phyloP scores from a whole-genome alignment of 139 green algal species.

The Chlamydomonas applanata region DNA sequence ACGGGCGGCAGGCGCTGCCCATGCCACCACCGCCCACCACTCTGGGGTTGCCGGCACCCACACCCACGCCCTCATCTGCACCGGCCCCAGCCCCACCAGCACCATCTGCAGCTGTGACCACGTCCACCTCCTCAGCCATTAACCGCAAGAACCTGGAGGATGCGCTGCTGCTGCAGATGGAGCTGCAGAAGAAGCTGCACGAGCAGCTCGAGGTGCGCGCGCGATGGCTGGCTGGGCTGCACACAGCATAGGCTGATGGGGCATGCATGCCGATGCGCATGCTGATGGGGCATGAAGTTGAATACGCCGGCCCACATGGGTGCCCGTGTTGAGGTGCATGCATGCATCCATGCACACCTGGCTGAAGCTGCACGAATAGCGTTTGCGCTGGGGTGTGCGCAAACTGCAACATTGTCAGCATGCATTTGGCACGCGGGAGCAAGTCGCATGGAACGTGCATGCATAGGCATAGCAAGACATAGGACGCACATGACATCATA shows the following conservation, averaged over 20 bases:
- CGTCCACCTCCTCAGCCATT: neutral
- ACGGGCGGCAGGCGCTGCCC: neutral
- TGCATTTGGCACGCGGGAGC: no score
- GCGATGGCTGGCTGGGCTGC: neutral
- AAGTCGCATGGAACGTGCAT: no score
- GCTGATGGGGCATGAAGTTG: no score
- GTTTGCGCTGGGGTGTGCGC: no score
- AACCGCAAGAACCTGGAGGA: constrained; percentile 67
- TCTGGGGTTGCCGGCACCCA: no score
- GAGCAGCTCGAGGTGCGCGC: constrained; percentile 87
- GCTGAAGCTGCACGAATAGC: no score
- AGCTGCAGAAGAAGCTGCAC: constrained; percentile 94
- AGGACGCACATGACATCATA: no score
- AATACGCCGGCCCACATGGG: no score
- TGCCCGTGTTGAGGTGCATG: no score
- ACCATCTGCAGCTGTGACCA: neutral
- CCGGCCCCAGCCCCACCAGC: neutral
- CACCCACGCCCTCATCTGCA: neutral
- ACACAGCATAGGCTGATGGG: neutral
- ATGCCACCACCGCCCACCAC: neutral
- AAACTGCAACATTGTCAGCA: neutral
- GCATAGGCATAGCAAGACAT: no score
- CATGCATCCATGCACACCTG: no score
- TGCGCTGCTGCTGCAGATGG: constrained; percentile 90
- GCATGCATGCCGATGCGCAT: neutral